Conservation (phyloP, 164 flowering plant species). For the Nymphaea thermarum region DNA sequence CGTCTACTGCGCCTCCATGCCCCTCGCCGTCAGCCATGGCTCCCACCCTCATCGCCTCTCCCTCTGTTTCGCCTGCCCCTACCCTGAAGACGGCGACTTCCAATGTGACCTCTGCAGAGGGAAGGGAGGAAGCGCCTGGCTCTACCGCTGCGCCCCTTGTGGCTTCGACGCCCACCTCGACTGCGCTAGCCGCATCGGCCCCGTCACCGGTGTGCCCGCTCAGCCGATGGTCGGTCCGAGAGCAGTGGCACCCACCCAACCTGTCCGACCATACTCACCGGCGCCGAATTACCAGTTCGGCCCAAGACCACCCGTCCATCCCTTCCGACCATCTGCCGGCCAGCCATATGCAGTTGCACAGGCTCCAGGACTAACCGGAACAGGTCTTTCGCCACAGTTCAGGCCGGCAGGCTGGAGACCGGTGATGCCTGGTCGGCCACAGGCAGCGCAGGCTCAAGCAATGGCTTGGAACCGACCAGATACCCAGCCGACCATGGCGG, state of each 20-base stretch:
- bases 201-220: neutral
- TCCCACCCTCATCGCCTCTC: slow-evolving; percentile 2
- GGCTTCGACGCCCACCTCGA: slow-evolving; percentile 1
- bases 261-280: neutral
- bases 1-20: neutral
- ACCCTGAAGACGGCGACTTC: neutral
- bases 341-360: too few species aligned
- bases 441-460: too few species aligned
- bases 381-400: too few species aligned
- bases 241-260: neutral
- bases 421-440: neutral
- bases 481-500: neutral
- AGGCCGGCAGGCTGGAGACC: neutral
- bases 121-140: neutral
- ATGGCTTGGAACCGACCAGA: too few species aligned
- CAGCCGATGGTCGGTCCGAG: neutral
- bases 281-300: neutral
- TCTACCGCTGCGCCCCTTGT: neutral
- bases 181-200: neutral
- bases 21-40: neutral
- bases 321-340: too few species aligned
- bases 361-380: too few species aligned
- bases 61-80: neutral
- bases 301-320: neutral
- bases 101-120: neutral